Evolutionary conservation across 1,284 basidiomycete species (phyloP).

Genomic region (Malassezia caprae): DNA sequence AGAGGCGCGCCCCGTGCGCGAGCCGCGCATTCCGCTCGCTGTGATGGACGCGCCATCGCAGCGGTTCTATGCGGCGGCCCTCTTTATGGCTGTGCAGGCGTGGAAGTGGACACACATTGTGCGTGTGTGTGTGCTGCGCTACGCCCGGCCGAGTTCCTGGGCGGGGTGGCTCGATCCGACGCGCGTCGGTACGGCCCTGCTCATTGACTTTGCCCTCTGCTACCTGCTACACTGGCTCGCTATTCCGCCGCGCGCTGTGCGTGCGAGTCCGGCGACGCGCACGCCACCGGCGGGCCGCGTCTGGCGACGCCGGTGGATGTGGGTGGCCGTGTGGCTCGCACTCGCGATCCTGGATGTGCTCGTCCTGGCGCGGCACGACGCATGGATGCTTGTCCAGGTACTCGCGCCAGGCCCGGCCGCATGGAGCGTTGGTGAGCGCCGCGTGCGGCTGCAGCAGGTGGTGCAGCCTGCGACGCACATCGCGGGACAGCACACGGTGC

Average conservation of each 20-base stretch:
- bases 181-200: conserved; percentile 5
- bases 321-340: conserved; percentile 20
- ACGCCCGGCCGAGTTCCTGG: neutral
- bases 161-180: conserved; percentile 3
- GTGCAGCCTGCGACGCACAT: conserved; percentile 54
- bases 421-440: conserved; percentile 35
- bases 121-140: neutral
- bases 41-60: conserved; percentile 52
- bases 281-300: neutral
- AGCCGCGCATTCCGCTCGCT: conserved; percentile 46
- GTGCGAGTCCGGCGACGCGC: neutral
- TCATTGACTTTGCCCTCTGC: conserved; percentile 17
- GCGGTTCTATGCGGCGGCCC: conserved; percentile 52
- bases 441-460: conserved; percentile 48
- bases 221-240: conserved; percentile 52
- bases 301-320: conserved; percentile 16
- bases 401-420: conserved; percentile 4
- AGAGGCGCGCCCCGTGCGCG: conserved; percentile 4
- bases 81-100: conserved; percentile 53
- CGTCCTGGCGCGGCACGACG: conserved; percentile 19
- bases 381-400: conserved; percentile 5
- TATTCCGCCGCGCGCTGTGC: conserved; percentile 52
- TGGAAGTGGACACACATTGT: conserved; percentile 5
- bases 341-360: conserved; percentile 23
- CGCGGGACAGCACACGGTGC: conserved; percentile 77